phyloP scores from a whole-genome alignment of 1,284 basidiomycete species.

The Veloporphyrellus conicus region DNA sequence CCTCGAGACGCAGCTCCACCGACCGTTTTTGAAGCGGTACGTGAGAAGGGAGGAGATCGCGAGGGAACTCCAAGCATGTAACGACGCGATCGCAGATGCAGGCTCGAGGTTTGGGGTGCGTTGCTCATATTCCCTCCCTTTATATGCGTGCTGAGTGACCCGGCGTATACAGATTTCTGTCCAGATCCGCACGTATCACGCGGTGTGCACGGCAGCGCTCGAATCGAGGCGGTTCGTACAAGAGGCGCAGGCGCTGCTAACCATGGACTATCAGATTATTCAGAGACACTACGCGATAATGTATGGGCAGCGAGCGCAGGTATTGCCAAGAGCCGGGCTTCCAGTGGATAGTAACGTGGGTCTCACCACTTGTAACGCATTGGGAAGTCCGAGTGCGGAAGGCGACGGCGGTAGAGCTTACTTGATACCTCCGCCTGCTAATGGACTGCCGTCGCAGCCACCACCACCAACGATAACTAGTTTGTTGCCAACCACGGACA shows the following conservation, averaged over 20 bases:
- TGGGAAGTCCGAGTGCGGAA: no score
- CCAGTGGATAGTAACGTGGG: slow-evolving; percentile 8
- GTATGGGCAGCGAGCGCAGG: slow-evolving; percentile 3
- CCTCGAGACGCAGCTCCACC: slow-evolving; percentile 54
- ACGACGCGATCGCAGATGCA: slow-evolving; percentile 53
- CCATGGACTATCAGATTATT: slow-evolving; percentile 21
- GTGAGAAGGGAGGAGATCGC: slow-evolving; percentile 70
- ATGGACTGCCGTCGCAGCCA: no score
- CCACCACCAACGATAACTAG: no score
- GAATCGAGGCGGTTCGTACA: slow-evolving; percentile 25
- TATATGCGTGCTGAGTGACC: neutral
- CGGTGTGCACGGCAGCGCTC: slow-evolving; percentile 12
- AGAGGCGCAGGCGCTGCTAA: slow-evolving; percentile 19
- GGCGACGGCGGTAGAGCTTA: no score
- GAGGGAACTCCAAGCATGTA: slow-evolving; percentile 50
- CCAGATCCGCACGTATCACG: slow-evolving; percentile 24
- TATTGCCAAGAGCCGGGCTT: neutral
- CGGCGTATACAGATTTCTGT: slow-evolving; percentile 18
- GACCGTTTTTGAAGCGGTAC: slow-evolving; percentile 76
- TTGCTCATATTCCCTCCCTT: slow-evolving; percentile 6
- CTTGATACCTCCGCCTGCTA: slow-evolving; percentile 9
- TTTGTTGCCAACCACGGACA: no score
- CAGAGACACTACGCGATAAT: slow-evolving; percentile 15
- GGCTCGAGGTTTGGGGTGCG: slow-evolving; percentile 47
- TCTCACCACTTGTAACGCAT: neutral